Conservation (phyloP, 2,329 filamentous ascomycete genomes). For the Ceratocystis cubensis region DNA sequence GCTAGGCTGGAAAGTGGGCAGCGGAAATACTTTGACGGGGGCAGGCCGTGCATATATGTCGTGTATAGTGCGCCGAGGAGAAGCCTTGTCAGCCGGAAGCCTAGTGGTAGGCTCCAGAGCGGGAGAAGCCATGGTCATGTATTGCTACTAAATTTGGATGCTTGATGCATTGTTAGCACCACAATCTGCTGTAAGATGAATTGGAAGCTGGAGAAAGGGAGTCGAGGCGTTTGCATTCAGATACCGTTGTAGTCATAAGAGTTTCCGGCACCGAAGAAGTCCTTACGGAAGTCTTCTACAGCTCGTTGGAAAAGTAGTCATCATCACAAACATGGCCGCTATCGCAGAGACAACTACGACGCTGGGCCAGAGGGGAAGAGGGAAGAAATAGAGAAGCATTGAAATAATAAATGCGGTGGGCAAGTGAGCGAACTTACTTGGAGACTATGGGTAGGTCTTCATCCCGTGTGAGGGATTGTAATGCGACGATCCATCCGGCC, state of each 20-base stretch:
- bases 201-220: neutral
- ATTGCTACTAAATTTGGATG: constrained; percentile 9
- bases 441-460: constrained; percentile 7
- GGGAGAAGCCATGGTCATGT: constrained; percentile 11
- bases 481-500: constrained; percentile 16
- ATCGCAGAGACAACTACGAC: neutral
- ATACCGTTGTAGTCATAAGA: constrained; percentile 93
- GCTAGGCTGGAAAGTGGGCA: constrained; percentile 79
- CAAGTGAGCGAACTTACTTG: neutral
- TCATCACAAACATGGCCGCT: constrained; percentile 35
- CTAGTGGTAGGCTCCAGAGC: neutral
- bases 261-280: constrained; percentile 21
- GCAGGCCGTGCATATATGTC: constrained; percentile 71
- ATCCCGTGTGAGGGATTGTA: constrained; percentile 19
- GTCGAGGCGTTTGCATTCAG: constrained; percentile 41
- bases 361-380: neutral
- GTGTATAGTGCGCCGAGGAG: constrained; percentile 38
- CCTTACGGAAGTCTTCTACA: constrained; percentile 22
- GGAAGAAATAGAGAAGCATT: constrained; percentile 9
- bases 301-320: constrained; percentile 39
- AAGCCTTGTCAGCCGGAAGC: constrained; percentile 10
- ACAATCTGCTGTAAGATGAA: neutral
- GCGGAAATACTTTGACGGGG: constrained; percentile 67
- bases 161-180: constrained; percentile 7
- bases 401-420: neutral